Evolutionary conservation across 2,329 filamentous ascomycete genomes (phyloP), one percentile per base, ranked within the genome.

Genomic region (Ophiostoma pallidulum): DNA sequence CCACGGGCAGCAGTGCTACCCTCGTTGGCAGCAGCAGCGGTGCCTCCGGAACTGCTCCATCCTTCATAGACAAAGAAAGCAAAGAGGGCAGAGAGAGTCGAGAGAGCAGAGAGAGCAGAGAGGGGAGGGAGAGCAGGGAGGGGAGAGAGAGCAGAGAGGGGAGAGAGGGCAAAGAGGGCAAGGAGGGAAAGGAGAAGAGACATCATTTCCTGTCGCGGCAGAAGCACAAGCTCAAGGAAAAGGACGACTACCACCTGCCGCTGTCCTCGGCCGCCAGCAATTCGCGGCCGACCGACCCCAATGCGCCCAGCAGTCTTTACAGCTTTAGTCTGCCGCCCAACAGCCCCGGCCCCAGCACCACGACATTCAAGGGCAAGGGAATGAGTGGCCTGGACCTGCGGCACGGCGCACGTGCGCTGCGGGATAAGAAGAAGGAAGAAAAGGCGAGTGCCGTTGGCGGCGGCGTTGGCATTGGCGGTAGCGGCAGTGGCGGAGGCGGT

Each of bases 141-240:
- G 85, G 84, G 66, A 85, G 84, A 55, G 86, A 89, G n/a, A n/a
- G n/a, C n/a, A n/a, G n/a, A n/a, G n/a, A n/a, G n/a, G n/a, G n/a
- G n/a, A n/a, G n/a, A 31, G 32, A 47, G 14, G 40, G 26, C 28
- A 71, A 71, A 52, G 72, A 71, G 52, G 75, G 38, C 33, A 41
- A 75, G 29, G 82, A 82, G 57, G 81, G 85, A 50, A 86, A 85
- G 64, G 81, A 86, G 57, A 85, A 84, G 66, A 85, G 84, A 55
- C 86, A 89, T 56, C 81, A 90, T 59, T 90, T 91, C 55, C 62
- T 91, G 45, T 87, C 84, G 8, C 73, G 86, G 33, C 84, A 87
- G 59, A 90, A 89, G 60, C 77, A 89, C 59, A 90, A 89, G 62
- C 68, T 86, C 49, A 80, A 75, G 53, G 75, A 76, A 57, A 84